Conservation (phyloP, 2,329 filamentous ascomycete genomes). For the Dothistroma septosporum region DNA sequence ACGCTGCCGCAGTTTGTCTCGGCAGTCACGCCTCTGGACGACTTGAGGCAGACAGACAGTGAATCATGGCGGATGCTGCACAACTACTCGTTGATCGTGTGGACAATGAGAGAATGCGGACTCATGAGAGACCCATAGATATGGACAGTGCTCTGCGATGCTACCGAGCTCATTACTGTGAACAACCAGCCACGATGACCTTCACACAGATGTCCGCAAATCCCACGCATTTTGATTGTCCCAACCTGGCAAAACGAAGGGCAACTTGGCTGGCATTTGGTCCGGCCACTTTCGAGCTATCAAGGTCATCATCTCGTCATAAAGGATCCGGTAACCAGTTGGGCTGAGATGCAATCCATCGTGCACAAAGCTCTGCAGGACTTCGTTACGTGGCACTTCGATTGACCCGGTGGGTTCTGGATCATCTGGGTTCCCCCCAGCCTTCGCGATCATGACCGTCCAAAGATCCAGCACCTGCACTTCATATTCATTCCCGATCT, state of each 20-base stretch:
- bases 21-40: background rate
- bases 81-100: too few species aligned
- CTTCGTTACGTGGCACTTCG: constrained; percentile 55
- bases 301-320: constrained; percentile 49
- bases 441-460: constrained; percentile 67
- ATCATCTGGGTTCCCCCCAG: constrained; percentile 48
- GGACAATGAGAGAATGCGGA: too few species aligned
- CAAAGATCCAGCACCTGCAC: constrained; percentile 74
- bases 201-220: constrained; percentile 1
- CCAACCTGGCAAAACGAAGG: constrained; percentile 54
- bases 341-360: constrained; percentile 60
- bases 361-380: constrained; percentile 48
- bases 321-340: constrained; percentile 54
- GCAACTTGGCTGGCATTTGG: constrained; percentile 49
- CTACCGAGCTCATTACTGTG: too few species aligned
- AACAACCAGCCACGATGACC: background rate
- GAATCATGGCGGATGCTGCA: too few species aligned
- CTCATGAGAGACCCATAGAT: too few species aligned
- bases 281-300: constrained; percentile 54
- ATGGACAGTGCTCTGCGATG: too few species aligned
- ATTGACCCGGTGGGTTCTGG: constrained; percentile 47
- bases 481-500: constrained; percentile 53
- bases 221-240: constrained; percentile 32
- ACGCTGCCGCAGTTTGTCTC: background rate
- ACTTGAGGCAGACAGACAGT: background rate